Evolutionary conservation across 305 asterid genomes (phyloP), one percentile per base, ranked within the genome.

Genomic region (Rubia peregrina): DNA sequence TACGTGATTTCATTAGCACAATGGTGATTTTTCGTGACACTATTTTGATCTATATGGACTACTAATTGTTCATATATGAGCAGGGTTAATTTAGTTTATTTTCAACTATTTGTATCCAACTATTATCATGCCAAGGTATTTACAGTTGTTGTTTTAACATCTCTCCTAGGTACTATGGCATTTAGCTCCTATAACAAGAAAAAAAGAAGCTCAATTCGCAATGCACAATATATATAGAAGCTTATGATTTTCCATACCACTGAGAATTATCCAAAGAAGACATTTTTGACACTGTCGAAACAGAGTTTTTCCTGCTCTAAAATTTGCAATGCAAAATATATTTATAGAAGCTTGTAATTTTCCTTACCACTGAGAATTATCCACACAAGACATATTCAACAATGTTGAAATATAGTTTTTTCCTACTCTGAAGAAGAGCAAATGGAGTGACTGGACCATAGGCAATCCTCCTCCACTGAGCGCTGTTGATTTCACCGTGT

Each of bases 391-490:
- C 75, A 79, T 79, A 46, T 61, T 68, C 0, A 80, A 69, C 69
- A 66, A 43, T 14, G 80, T 72, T 33, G 70, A 63, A 8, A 73
- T 3, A 13, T 86, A 73, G 71, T 82, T 85, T 75, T 91, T 91
- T n/a, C 44, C 83, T 83, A 85, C 92, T 86, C 81, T 89, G 95
- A 69, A 91, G 92, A 71, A 91, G 83, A 12, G 96, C 95, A 56
- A 89, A 89, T 40, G 97, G 97, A 11, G 85, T 79, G 41, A 90
- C 97, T 2, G 97, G 87, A 66, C 89, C 91, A 73, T 87, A 85
- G 9, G 89, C 95, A 60, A 89, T 85, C 81, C 89, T 87, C 82
- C 95, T 83, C 86, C 88, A 78, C 74, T 81, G 86, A n/a, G 83
- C 85, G 61, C 82, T 92, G 66, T 80, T 22, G 43, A 86, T 69